These are phyloP conservation scores for Triangularia verruculosa DNA, from an alignment of 2,329 filamentous ascomycete species.

Conservation along the genomic window DNA sequence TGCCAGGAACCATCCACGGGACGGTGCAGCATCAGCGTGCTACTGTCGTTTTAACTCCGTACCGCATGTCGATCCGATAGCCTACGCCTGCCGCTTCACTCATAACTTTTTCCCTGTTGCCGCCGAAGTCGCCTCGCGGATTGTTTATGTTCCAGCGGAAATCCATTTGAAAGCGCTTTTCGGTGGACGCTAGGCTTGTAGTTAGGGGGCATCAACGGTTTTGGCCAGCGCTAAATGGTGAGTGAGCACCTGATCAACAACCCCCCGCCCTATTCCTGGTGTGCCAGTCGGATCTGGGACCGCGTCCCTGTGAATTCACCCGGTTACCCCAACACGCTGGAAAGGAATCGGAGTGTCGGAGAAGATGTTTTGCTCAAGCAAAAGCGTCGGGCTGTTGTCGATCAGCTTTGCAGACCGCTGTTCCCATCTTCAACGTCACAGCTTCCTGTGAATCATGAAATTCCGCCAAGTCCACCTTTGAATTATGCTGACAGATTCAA, in stretches of 20 bases:
- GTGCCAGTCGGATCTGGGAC: not conserved
- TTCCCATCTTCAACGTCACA: not conserved
- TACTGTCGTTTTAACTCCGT: constrained; percentile 4
- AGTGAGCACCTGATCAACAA: not conserved
- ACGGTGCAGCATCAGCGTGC: constrained; percentile 24
- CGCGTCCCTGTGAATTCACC: not conserved
- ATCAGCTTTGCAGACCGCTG: not conserved
- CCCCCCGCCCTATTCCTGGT: not conserved
- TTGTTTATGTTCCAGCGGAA: not conserved
- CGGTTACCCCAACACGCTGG: not conserved
- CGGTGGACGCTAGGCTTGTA: not conserved
- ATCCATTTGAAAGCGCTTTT: not conserved
- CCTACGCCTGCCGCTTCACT: not conserved
- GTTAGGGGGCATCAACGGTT: not conserved
- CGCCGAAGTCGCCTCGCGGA: not conserved
- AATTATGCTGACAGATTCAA: not conserved
- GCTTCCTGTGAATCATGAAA: not conserved
- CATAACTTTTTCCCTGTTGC: not conserved
- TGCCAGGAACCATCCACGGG: constrained; percentile 20
- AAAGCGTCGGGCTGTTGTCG: not conserved
- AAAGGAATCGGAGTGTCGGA: not conserved
- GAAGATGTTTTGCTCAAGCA: not conserved
- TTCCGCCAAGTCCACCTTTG: not conserved
- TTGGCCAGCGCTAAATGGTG: constrained; percentile 2
- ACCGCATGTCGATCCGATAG: constrained; percentile 4